Conservation (phyloP, 2,329 filamentous ascomycete genomes). For the Xylaria sp. region DNA sequence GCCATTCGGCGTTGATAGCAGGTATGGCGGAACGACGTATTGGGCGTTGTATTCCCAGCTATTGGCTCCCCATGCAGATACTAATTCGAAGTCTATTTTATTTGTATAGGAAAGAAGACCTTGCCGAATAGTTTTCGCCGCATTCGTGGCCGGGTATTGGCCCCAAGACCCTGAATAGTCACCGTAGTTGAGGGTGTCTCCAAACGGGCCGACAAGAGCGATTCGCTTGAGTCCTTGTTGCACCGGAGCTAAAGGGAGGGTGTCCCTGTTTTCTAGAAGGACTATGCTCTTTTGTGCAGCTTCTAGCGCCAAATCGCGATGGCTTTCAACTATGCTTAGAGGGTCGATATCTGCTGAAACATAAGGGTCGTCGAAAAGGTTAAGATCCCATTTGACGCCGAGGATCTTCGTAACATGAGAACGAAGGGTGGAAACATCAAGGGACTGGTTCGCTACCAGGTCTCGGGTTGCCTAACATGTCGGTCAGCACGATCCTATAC, state of each 20-base stretch:
- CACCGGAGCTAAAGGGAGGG: constrained; percentile 51
- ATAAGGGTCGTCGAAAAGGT: constrained; percentile 55
- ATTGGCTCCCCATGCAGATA: constrained; percentile 57
- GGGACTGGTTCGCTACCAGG: constrained; percentile 52
- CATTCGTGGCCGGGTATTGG: constrained; percentile 52
- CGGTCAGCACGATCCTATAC: constrained; percentile 48
- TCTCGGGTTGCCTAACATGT: constrained; percentile 46
- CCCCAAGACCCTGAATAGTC: constrained; percentile 58
- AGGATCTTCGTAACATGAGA: constrained; percentile 53
- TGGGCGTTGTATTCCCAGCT: constrained; percentile 59
- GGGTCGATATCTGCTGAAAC: constrained; percentile 52
- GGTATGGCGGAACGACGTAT: constrained; percentile 56
- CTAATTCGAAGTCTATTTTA: constrained; percentile 47
- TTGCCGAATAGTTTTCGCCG: constrained; percentile 55
- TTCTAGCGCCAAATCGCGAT: constrained; percentile 54
- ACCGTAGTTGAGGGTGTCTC: constrained; percentile 56
- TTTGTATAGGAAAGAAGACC: constrained; percentile 49
- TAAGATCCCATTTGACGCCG: constrained; percentile 57
- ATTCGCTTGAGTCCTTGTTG: constrained; percentile 50
- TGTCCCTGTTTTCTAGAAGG: constrained; percentile 56
- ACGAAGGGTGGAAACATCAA: constrained; percentile 51
- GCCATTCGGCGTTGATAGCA: constrained; percentile 52
- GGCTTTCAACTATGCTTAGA: constrained; percentile 49
- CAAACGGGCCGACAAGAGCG: constrained; percentile 56
- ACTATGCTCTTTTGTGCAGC: constrained; percentile 57